Evolutionary conservation across 192 early-diverging fungal genomes (phyloP), one percentile per base, ranked within the genome.

Genomic region (Dissophora globulifera): DNA sequence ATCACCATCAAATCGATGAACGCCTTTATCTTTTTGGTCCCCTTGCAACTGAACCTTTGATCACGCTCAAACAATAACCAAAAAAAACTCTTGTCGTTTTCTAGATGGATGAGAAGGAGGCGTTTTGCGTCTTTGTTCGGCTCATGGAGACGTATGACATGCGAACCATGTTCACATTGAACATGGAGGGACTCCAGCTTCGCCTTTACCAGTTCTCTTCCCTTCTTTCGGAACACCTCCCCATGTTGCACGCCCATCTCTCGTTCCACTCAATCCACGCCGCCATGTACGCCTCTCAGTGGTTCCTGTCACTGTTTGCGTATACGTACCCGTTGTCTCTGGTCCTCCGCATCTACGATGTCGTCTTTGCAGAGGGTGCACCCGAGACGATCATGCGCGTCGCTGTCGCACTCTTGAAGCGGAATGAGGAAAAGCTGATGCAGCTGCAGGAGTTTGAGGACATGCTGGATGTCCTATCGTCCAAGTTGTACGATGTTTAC

Each of bases 241-340:
- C 96, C 13, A 79, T 83, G 26, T 78, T 97, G 17, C 81, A 82
- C 48, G 80, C 86, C n/a, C 97, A 99, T 69, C 80, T 99, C 19
- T 83, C 85, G 1, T 48, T 58, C 33, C 88, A 91, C 27, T 89
- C 91, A 20, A 87, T 96, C 40, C 81, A 90, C 47, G 84, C 92
- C 0, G 89, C 89, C 38, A 96, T 96, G 94, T 99, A 94, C 58
- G 96, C 94, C 4, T 93, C 94, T 0, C 95, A 96, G 65, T 99
- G 97, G 97, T 98, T 97, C 81, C 82, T 99, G 69, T 96, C 97
- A 0, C 79, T 97, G 31, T 99, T 99, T 87, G 96, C 97, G 2
- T 98, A 97, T 83, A 90, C 93, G 4, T 96, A 95, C 79, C 97
- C 97, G 29, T 83, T 98, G 52, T 83, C 88, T 16, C 75, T 96